A percentile compares a stretch with the other conserved stretches of the same genome.
These are phyloP conservation scores for Cryptosporidium andersoni DNA, from an alignment of 169 alveolate species.

Conservation along the genomic window DNA sequence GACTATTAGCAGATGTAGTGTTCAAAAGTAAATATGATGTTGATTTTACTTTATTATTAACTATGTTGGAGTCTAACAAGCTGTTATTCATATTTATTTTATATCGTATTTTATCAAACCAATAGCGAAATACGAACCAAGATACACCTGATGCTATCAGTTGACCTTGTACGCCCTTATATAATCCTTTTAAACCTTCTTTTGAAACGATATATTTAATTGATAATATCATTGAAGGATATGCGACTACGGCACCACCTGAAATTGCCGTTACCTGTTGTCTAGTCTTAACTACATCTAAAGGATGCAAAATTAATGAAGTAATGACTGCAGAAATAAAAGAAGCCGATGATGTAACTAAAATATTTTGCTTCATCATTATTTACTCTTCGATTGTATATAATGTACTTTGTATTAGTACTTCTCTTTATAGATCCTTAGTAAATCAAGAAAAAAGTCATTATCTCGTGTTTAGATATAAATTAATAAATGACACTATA, in stretches of 20 bases:
- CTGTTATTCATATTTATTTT: background rate
- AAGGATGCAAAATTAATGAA: conserved; percentile 43
- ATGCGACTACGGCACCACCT: conserved; percentile 54
- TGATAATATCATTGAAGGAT: conserved; percentile 10
- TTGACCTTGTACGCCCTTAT: conserved; percentile 34
- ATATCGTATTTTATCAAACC: conserved; percentile 43
- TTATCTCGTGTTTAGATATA: too few relatives aligned
- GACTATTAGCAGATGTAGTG: background rate
- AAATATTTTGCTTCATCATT: conserved; percentile 8
- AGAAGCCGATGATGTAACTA: conserved; percentile 29
- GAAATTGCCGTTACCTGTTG: conserved; percentile 62
- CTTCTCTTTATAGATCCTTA: too few relatives aligned
- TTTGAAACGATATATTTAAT: conserved; percentile 8
- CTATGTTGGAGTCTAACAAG: background rate
- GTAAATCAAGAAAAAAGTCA: too few relatives aligned
- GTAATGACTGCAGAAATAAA: conserved; percentile 39
- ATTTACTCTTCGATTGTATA: background rate
- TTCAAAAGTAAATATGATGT: background rate
- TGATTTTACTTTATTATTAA: background rate
- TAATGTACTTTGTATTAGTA: too few relatives aligned
- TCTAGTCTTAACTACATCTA: conserved; percentile 60
- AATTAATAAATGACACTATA: too few relatives aligned
- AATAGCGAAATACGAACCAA: conserved; percentile 58
- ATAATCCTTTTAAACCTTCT: conserved; percentile 44
- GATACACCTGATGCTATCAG: conserved; percentile 54